A percentile compares a stretch with the other conserved stretches of the same genome.
phyloP scores from a whole-genome alignment of 441 rosid species.

The Monsonia emarginata region DNA sequence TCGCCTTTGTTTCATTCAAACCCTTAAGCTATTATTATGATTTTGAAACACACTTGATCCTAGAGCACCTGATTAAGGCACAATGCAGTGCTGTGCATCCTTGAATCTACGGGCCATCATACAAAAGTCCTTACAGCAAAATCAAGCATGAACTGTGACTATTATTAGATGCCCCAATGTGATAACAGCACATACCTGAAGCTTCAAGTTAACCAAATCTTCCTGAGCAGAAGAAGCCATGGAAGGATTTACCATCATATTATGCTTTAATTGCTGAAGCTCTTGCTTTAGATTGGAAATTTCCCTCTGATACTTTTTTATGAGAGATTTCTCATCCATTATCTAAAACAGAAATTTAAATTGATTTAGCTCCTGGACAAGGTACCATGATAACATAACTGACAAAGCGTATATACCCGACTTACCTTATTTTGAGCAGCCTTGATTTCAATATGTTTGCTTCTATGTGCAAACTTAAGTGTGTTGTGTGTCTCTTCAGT shows the following conservation, averaged over 20 bases:
- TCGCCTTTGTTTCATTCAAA: not conserved
- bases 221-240: slow-evolving; percentile 50
- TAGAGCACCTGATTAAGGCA: not conserved
- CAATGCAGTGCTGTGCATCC: not conserved
- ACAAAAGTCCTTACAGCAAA: not conserved
- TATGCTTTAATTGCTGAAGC: slow-evolving; percentile 76
- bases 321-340: slow-evolving; percentile 91
- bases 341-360: slow-evolving; percentile 36
- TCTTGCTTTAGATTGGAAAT: slow-evolving; percentile 75
- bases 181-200: slow-evolving; percentile 54
- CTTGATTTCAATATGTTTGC: slow-evolving; percentile 88
- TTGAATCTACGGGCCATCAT: not conserved
- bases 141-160: slow-evolving; percentile 10
- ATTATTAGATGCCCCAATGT: slow-evolving; percentile 12
- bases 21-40: not conserved
- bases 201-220: slow-evolving; percentile 70
- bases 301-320: slow-evolving; percentile 94
- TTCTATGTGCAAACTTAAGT: slow-evolving; percentile 92
- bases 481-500: slow-evolving; percentile 97
- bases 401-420: not conserved
- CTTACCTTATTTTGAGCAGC: slow-evolving; percentile 94
- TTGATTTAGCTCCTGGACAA: slow-evolving; percentile 13
- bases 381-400: slow-evolving; percentile 12
- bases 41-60: not conserved
- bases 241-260: slow-evolving; percentile 48